A percentile compares a stretch with the other conserved stretches of the same genome.
Conservation (phyloP, 2,329 filamentous ascomycete genomes). For the Colletotrichum gloeosporioides region DNA sequence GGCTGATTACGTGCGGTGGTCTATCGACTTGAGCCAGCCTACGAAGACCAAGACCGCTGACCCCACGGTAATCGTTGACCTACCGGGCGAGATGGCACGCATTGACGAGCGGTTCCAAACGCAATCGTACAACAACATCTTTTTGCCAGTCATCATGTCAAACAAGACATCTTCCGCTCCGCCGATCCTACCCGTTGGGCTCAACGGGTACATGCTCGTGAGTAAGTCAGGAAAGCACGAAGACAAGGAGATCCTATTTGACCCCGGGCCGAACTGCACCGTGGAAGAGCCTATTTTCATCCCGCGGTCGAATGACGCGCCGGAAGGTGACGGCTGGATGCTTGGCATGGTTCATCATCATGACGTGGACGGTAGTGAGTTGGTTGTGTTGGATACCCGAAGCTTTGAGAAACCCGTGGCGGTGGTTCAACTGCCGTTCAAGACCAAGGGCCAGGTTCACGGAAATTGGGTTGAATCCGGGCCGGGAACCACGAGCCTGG, state of each 20-base stretch:
- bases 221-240: not conserved
- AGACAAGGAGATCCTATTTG: not conserved
- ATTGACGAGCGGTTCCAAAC: conserved; percentile 48
- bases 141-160: conserved; percentile 42
- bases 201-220: conserved; percentile 8
- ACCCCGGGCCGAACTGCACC: conserved; percentile 25
- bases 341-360: conserved; percentile 37
- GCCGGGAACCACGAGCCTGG: not conserved
- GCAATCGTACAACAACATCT: conserved; percentile 41
- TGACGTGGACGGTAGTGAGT: not conserved
- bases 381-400: conserved; percentile 40
- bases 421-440: conserved; percentile 41
- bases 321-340: conserved; percentile 47
- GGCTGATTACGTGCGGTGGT: conserved; percentile 45
- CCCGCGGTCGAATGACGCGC: conserved; percentile 33
- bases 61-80: conserved; percentile 36
- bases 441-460: conserved; percentile 32
- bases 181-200: conserved; percentile 35
- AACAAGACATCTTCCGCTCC: not conserved
- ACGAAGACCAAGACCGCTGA: conserved; percentile 29
- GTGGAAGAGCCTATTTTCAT: conserved; percentile 52
- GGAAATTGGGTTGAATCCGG: conserved; percentile 34
- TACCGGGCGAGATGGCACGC: conserved; percentile 46
- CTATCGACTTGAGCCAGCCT: conserved; percentile 37
- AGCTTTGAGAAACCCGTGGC: conserved; percentile 41